Evolutionary conservation across 179 eudicot species (phyloP), one percentile per base, ranked within the genome.

Genomic region (Pouteria campechiana): DNA sequence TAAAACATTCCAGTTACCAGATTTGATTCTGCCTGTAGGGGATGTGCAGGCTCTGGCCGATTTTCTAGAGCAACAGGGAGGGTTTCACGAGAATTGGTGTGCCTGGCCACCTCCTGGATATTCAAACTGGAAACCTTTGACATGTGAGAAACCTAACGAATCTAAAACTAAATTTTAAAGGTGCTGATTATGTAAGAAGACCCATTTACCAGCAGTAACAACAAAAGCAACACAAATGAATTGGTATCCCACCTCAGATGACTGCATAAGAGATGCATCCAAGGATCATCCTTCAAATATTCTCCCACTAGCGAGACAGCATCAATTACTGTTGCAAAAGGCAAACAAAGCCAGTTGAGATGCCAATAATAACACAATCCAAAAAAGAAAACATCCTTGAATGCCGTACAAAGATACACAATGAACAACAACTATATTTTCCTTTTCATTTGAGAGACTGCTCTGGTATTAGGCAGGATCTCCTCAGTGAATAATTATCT

Each of bases 231-330:
- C 14, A 24, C 20, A 8, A 7, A 20, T 20, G 17, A 29, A 5
- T n/a, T 2, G 10, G 48, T 42, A 32, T 5, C 19, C 45, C 80
- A 87, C 96, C 79, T 77, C 34, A 86, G 69, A 52, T 74, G 73
- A 63, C 54, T 36, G 53, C 96, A 86, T 25, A 90, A 52, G 46
- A 74, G 73, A 57, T 90, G 75, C 65, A 82, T 36, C 98, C 98
- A 90, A 2, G 98, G 96, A 37, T 82, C 90, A 22, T 90, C 94
- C 65, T 62, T 75, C 68, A 90, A 24, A 70, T 90, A 90, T 44
- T 90, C 98, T 21, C 92, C 79, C 58, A 90, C 32, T 41, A 90
- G 57, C 17, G 89, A 72, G 15, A 79, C 75, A 10, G 68, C 78
- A 41, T 81, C 95, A 38, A 68, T 54, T 63, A 86, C 96, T 87